These are phyloP conservation scores for Xylaria sp. DNA, from an alignment of 2,329 filamentous ascomycete genomes.

Conservation along the genomic window DNA sequence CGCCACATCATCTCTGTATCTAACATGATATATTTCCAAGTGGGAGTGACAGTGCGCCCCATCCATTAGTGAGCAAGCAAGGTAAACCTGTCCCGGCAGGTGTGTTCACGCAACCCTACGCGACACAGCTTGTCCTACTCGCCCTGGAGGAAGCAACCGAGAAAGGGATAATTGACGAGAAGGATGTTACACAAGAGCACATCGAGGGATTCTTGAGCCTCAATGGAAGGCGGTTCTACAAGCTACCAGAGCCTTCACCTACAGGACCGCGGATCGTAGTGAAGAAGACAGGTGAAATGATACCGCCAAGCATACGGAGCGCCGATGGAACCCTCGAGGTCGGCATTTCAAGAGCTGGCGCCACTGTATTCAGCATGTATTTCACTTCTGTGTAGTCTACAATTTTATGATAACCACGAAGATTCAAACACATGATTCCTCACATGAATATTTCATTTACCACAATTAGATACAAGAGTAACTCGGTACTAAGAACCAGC, in stretches of 20 bases:
- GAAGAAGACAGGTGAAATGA: constrained; percentile 61
- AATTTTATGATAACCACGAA: constrained; percentile 7
- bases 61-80: constrained; percentile 69
- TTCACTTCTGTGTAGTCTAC: constrained; percentile 42
- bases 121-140: constrained; percentile 68
- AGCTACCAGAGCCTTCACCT: constrained; percentile 55
- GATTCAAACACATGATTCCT: neutral
- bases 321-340: constrained; percentile 56
- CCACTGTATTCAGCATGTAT: constrained; percentile 55
- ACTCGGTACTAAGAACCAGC: neutral
- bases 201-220: constrained; percentile 66
- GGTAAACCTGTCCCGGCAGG: constrained; percentile 68
- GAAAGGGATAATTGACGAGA: constrained; percentile 62
- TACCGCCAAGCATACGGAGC: constrained; percentile 54
- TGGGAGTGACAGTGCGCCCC: constrained; percentile 72
- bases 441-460: neutral
- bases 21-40: constrained; percentile 42
- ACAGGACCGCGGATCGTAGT: constrained; percentile 67
- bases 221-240: constrained; percentile 66
- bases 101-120: constrained; percentile 76
- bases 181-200: constrained; percentile 65
- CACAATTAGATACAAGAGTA: neutral
- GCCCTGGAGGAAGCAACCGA: constrained; percentile 71
- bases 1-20: neutral
- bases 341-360: constrained; percentile 56